Base-by-base conservation (phyloP, 345 rosid species). In the Populus davidiana region DNA sequence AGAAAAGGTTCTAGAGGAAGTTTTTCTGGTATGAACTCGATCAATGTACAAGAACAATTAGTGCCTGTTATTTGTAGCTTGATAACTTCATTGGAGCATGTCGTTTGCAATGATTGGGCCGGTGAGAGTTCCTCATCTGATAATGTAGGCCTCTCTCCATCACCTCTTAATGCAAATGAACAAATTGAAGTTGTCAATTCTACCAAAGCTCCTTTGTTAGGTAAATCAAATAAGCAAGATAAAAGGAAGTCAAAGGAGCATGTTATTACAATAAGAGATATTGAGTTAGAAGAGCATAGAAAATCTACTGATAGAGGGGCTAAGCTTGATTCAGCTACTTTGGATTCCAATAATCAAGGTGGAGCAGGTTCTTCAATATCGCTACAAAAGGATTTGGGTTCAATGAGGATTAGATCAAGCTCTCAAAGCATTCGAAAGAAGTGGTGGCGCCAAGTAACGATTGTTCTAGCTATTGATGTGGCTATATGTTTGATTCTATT, bases 191-290 rank as follows among this genome's bases (percentile, higher is more conserved):
- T 80, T 75, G 71, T 75, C 43, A 87, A 29, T 82, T 92, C 92
- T 4, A 92, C 93, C 1, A 92, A 86, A 85, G 91, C 91, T 68
- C 98, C 92, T 49, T 83, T 94, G 71, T 75, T 94, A 75, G 97
- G 96, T 35, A 92, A 83, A 78, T 61, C 75, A 13, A 85, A 82
- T 77, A 87, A 82, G 80, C 96, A 86, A 66, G 94, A 91, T 31
- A 91, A 91, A 85, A 93, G 88, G 86, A 90, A 89, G 84, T 81
- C 81, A 14, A 94, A 89, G 78, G 97, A 92, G 80, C 92, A 90
- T 56, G 78, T 86, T 62, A 79, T 91, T 71, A 75, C 86, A 4
- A 38, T 91, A 72, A 86, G 93, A 85, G 92, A 90, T 50, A 69
- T 83, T 54, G 97, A 92, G 86, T 70, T 88, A 82, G 93, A 91